A percentile compares a stretch with the other conserved stretches of the same genome.
These are phyloP conservation scores for Ophiostoma quercus DNA, from an alignment of 2,329 filamentous ascomycete genomes.

Conservation along the genomic window DNA sequence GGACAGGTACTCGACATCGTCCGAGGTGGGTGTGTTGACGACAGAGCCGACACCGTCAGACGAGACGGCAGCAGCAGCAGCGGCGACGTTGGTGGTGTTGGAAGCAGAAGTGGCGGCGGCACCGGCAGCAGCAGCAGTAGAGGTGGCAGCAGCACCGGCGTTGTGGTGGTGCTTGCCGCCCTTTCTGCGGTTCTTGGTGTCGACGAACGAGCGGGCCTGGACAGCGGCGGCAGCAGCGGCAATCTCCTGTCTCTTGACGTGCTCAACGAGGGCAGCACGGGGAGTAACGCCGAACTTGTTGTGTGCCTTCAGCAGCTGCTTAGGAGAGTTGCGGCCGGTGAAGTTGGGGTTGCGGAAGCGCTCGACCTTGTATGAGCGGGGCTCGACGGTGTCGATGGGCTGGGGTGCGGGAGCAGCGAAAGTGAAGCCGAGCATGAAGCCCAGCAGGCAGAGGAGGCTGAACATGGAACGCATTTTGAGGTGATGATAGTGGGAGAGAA, in stretches of 20 bases:
- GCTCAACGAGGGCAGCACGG: slow-evolving; percentile 40
- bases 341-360: slow-evolving; percentile 53
- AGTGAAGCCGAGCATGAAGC: slow-evolving; percentile 43
- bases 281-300: slow-evolving; percentile 60
- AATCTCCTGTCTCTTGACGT: slow-evolving; percentile 31
- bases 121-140: background rate
- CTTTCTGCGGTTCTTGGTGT: slow-evolving; percentile 14
- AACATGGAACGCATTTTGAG: slow-evolving; percentile 30
- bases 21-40: slow-evolving; percentile 57
- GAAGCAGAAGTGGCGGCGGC: background rate
- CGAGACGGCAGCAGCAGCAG: slow-evolving; percentile 25
- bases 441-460: slow-evolving; percentile 38
- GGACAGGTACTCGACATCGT: slow-evolving; percentile 65
- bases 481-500: slow-evolving; percentile 13
- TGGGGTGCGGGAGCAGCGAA: slow-evolving; percentile 42
- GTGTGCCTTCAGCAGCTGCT: slow-evolving; percentile 60
- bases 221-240: slow-evolving; percentile 27
- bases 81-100: slow-evolving; percentile 25
- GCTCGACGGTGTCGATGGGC: slow-evolving; percentile 37
- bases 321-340: slow-evolving; percentile 50
- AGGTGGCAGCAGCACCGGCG: background rate
- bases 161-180: slow-evolving; percentile 18
- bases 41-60: slow-evolving; percentile 50
- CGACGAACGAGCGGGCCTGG: background rate
- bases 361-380: slow-evolving; percentile 58